Conservation (phyloP, 2,329 filamentous ascomycete species). For the Pyricularia pennisetigena region DNA sequence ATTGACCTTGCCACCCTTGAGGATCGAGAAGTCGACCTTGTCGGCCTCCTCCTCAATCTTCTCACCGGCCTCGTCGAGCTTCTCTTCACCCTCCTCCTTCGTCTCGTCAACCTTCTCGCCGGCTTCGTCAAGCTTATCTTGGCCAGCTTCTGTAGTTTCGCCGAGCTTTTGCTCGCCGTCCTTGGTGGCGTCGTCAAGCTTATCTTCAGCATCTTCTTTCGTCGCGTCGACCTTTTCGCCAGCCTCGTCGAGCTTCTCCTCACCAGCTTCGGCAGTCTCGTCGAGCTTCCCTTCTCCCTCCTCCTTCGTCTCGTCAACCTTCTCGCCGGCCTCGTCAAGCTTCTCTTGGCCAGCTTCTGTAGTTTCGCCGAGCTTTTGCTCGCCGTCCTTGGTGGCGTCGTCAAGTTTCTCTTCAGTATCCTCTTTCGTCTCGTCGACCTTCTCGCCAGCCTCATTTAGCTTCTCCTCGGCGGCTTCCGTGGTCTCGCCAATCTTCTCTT, state of each 20-base stretch:
- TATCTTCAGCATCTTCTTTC: background rate
- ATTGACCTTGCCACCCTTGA: slow-evolving; percentile 47
- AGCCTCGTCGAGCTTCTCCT: background rate
- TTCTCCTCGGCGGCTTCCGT: slow-evolving; percentile 7
- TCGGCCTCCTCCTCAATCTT: slow-evolving; percentile 13
- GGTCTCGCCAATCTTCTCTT: slow-evolving; percentile 1
- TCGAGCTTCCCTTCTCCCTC: slow-evolving; percentile 1
- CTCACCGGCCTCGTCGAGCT: background rate
- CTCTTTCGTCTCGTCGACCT: background rate
- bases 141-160: background rate
- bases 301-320: background rate
- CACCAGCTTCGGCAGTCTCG: background rate
- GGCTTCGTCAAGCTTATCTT: background rate
- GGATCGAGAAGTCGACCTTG: slow-evolving; percentile 33
- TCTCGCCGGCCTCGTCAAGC: slow-evolving; percentile 9
- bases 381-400: slow-evolving; percentile 13
- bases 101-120: background rate
- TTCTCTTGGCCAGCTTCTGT: background rate
- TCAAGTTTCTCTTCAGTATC: slow-evolving; percentile 10
- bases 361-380: slow-evolving; percentile 1
- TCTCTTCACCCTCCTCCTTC: background rate
- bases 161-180: background rate
- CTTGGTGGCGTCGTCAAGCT: background rate
- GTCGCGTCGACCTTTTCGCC: background rate
- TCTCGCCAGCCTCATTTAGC: background rate